phyloP scores from a whole-genome alignment of 1,139 yeast genomes.

The Pichia sp. region DNA sequence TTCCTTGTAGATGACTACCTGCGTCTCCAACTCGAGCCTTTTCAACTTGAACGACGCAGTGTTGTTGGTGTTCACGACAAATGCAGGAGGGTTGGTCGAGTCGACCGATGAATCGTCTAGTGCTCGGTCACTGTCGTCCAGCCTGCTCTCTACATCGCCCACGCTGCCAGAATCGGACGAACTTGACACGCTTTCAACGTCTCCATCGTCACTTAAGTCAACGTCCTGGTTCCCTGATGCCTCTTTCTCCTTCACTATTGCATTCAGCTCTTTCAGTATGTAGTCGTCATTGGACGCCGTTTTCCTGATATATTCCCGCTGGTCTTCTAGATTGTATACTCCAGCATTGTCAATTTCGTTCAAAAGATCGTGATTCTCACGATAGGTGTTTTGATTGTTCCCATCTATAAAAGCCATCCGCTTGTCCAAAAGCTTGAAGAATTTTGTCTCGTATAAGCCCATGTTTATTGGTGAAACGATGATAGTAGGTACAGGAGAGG shows the following conservation, averaged over 20 bases:
- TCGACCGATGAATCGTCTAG: constrained; percentile 19
- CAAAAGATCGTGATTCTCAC: constrained; percentile 21
- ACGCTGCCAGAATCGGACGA: background rate
- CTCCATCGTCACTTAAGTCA: background rate
- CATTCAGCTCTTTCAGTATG: constrained; percentile 16
- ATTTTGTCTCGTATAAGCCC: constrained; percentile 46
- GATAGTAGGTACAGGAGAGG: constrained; percentile 64
- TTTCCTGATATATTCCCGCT: constrained; percentile 19
- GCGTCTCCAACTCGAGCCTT: constrained; percentile 24
- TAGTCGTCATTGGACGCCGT: constrained; percentile 17
- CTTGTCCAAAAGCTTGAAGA: constrained; percentile 37
- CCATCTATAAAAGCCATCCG: constrained; percentile 38
- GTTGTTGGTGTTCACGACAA: constrained; percentile 9
- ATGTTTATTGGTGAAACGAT: constrained; percentile 65
- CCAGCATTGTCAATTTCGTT: constrained; percentile 27
- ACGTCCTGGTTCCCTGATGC: constrained; percentile 1
- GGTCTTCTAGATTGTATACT: constrained; percentile 25
- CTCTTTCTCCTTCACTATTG: constrained; percentile 1
- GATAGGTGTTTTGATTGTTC: constrained; percentile 4
- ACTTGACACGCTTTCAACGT: background rate
- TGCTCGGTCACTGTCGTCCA: constrained; percentile 6
- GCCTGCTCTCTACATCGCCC: background rate
- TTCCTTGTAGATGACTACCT: constrained; percentile 25
- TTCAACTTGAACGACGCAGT: constrained; percentile 22
- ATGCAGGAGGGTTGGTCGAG: constrained; percentile 19